Evolutionary conservation across 257 asterid genomes (phyloP).

Genomic region (Solanum pinnatisectum): DNA sequence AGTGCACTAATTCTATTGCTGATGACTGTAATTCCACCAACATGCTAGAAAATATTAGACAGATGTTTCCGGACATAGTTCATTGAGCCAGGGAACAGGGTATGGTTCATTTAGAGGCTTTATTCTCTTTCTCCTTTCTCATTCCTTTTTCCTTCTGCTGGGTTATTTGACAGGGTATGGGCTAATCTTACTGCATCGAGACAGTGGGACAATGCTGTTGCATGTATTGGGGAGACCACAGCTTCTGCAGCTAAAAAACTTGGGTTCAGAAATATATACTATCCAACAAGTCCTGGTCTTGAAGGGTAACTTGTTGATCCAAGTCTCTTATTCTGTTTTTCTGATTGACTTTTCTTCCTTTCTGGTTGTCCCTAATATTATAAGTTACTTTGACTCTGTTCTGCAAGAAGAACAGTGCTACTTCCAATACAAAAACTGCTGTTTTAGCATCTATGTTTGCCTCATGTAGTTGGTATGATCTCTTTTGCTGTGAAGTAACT

Average conservation of each 20-base stretch:
- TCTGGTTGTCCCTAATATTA: background rate
- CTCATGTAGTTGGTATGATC: background rate
- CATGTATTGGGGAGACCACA: conserved; percentile 89
- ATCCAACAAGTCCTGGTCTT: conserved; percentile 63
- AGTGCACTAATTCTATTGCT: background rate
- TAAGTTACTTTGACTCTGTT: background rate
- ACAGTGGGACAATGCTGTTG: conserved; percentile 52
- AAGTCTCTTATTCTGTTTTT: background rate
- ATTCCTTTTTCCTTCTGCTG: background rate
- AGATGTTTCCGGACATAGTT: background rate
- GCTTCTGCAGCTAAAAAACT: conserved; percentile 58
- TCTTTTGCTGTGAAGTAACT: background rate
- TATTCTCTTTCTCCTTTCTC: background rate
- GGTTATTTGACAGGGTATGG: conserved; percentile 49
- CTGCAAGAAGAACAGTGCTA: background rate
- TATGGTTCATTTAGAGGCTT: background rate
- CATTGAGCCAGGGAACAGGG: background rate
- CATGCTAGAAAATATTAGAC: background rate
- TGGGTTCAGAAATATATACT: conserved; percentile 53
- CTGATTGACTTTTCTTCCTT: background rate
- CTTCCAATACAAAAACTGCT: background rate
- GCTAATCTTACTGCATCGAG: conserved; percentile 35
- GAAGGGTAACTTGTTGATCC: conserved; percentile 47
- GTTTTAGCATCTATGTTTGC: background rate
- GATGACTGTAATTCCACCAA: background rate